Conservation (phyloP, 1,284 basidiomycete species). For the Volvariella surrecta region DNA sequence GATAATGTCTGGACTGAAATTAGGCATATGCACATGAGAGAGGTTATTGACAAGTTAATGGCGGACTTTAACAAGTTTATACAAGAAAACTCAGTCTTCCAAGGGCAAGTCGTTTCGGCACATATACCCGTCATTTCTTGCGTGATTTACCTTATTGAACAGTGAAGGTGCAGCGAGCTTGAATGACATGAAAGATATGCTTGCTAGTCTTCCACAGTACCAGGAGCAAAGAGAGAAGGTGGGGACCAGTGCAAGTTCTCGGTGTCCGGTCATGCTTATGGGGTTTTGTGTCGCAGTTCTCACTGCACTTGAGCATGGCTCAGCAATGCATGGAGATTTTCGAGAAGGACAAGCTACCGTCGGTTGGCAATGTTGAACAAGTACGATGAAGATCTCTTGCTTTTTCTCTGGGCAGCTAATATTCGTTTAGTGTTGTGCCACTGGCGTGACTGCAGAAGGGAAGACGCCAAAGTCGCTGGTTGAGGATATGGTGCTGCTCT, state of each 20-base stretch:
- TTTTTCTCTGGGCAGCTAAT: neutral
- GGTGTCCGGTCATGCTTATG: neutral
- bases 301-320: slow-evolving; percentile 94
- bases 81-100: slow-evolving; percentile 89
- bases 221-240: slow-evolving; percentile 94
- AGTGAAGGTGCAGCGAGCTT: slow-evolving; percentile 81
- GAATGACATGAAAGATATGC: slow-evolving; percentile 99
- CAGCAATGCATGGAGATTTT: slow-evolving; percentile 96
- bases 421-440: slow-evolving; percentile 71
- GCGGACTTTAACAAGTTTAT: slow-evolving; percentile 91
- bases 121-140: slow-evolving; percentile 1
- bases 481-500: slow-evolving; percentile 96
- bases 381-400: slow-evolving; percentile 29
- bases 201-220: slow-evolving; percentile 91
- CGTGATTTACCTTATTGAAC: slow-evolving; percentile 1
- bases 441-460: slow-evolving; percentile 81
- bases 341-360: slow-evolving; percentile 79
- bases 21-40: slow-evolving; percentile 97
- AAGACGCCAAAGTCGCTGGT: slow-evolving; percentile 89
- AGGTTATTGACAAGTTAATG: slow-evolving; percentile 96
- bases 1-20: slow-evolving; percentile 91
- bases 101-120: slow-evolving; percentile 43
- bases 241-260: neutral
- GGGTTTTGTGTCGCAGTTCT: slow-evolving; percentile 53
- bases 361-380: slow-evolving; percentile 92